Conservation (phyloP, 2,329 filamentous ascomycete species). For the Didymosphaeria variabile region DNA sequence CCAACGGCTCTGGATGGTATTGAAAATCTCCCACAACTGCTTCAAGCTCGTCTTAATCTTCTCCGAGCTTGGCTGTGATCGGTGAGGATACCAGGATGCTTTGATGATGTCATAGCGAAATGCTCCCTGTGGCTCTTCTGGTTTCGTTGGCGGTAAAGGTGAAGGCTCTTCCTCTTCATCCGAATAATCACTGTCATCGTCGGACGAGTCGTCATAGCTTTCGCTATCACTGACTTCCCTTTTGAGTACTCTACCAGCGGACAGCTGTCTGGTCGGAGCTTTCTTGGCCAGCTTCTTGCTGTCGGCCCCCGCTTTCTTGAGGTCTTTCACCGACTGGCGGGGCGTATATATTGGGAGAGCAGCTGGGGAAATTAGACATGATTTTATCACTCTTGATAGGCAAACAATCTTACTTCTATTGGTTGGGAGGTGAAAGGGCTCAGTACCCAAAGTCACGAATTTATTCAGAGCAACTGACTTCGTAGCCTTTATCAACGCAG, state of each 20-base stretch:
- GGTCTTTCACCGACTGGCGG: constrained; percentile 57
- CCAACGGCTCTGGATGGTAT: constrained; percentile 68
- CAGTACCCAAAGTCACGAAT: constrained; percentile 55
- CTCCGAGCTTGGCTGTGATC: constrained; percentile 58
- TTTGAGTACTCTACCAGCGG: constrained; percentile 31
- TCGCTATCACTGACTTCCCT: constrained; percentile 54
- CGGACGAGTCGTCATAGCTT: constrained; percentile 57
- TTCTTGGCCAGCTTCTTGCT: constrained; percentile 52
- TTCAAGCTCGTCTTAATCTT: constrained; percentile 64
- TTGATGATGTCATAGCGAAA: constrained; percentile 68
- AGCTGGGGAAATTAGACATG: constrained; percentile 42
- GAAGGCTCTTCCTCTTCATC: constrained; percentile 63
- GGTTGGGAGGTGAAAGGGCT: constrained; percentile 52
- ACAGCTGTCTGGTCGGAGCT: constrained; percentile 31
- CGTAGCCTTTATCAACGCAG: constrained; percentile 53
- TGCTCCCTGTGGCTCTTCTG: constrained; percentile 62
- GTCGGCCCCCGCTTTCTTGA: constrained; percentile 53
- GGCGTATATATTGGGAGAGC: constrained; percentile 53
- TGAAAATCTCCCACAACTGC: constrained; percentile 67
- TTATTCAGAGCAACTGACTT: constrained; percentile 55
- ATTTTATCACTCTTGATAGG: constrained; percentile 5
- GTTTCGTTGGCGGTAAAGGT: constrained; percentile 62
- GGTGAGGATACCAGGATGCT: constrained; percentile 67
- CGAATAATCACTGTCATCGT: constrained; percentile 62
- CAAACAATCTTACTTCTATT: constrained; percentile 53